These are phyloP conservation scores for Fraxinus pennsylvanica DNA, from an alignment of 257 asterid species.

Conservation along the genomic window DNA sequence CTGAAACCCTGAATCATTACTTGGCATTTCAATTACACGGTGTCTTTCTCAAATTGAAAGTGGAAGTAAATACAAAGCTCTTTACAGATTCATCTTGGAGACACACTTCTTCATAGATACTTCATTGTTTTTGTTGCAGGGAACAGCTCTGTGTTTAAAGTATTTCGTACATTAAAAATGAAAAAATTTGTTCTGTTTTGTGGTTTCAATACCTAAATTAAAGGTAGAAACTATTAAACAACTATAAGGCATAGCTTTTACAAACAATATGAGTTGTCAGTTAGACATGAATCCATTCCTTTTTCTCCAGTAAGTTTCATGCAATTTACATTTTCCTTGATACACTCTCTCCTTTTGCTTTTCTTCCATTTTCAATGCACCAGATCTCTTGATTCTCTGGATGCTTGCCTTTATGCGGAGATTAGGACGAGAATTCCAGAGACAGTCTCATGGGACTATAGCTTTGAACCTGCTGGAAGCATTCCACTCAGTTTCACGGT, in stretches of 20 bases:
- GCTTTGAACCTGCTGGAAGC: constrained; percentile 93
- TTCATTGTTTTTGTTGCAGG: background rate
- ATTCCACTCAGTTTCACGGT: constrained; percentile 87
- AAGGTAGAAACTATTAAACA: background rate
- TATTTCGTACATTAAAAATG: too few relatives aligned
- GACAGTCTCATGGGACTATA: constrained; percentile 95
- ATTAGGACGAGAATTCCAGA: constrained; percentile 92
- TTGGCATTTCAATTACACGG: background rate
- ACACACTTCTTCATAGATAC: background rate
- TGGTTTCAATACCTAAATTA: background rate
- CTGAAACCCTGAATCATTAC: background rate
- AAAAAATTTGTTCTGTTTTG: background rate
- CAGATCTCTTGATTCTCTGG: constrained; percentile 83
- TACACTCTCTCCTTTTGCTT: background rate
- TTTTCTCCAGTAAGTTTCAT: background rate
- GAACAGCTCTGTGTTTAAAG: background rate
- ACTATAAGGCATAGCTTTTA: background rate
- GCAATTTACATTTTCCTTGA: background rate
- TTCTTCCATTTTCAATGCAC: constrained; percentile 14
- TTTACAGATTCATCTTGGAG: background rate
- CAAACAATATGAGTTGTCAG: background rate
- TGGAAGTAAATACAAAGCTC: background rate
- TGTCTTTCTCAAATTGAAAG: background rate
- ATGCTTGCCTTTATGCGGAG: constrained; percentile 85
- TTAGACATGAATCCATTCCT: background rate